These are phyloP conservation scores for Paspalum notatum DNA, from an alignment of 176 grass and related monocot species.

Conservation along the genomic window DNA sequence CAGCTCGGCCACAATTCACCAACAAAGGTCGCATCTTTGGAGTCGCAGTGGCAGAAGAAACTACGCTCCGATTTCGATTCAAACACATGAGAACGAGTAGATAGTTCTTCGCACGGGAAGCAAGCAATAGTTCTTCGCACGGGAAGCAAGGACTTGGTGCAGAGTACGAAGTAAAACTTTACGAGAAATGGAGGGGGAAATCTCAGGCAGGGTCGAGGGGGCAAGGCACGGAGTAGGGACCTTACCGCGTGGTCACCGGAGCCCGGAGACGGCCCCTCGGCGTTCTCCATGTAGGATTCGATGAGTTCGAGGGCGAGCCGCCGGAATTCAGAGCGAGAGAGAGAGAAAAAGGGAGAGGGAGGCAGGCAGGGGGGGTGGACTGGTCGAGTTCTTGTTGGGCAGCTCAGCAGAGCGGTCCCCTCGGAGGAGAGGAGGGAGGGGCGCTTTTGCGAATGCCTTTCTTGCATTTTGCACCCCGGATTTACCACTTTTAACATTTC, in stretches of 20 bases:
- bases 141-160: neutral
- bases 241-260: constrained; percentile 38
- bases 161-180: neutral
- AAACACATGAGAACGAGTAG: neutral
- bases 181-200: neutral
- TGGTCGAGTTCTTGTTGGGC: constrained; percentile 28
- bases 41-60: neutral
- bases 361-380: neutral
- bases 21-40: neutral
- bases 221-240: neutral
- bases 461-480: neutral
- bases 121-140: neutral
- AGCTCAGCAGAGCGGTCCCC: neutral
- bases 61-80: neutral
- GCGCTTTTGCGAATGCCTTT: neutral
- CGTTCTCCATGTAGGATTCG: constrained; percentile 46
- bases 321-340: constrained; percentile 7
- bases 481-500: neutral
- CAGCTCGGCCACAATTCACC: constrained; percentile 1
- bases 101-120: neutral
- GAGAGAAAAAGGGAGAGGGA: no score
- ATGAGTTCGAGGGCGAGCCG: constrained; percentile 21
- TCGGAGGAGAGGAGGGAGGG: neutral
- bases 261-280: constrained; percentile 11
- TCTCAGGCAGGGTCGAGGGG: neutral